A percentile compares a stretch with the other conserved stretches of the same genome.
Conservation (phyloP, 345 rosid species). For the Gossypium australe region DNA sequence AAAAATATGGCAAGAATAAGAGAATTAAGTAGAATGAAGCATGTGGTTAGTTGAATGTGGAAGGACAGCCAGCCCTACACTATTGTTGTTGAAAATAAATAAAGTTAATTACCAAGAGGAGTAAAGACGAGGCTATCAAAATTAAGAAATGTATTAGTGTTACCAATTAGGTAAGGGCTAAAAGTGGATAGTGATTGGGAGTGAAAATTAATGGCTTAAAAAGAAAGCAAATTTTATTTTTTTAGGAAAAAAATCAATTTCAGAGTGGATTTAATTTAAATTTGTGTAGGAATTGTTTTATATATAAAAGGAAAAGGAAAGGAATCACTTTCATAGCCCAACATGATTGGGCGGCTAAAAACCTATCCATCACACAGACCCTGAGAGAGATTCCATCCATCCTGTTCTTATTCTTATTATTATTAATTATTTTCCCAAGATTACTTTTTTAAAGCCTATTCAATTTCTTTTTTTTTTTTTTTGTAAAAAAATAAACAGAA, state of each 20-base stretch:
- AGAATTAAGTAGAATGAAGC: no score
- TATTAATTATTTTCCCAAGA: background rate
- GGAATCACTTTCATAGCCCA: background rate
- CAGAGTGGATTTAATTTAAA: background rate
- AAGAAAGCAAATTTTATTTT: background rate
- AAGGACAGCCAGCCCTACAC: no score
- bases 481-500: background rate
- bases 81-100: no score
- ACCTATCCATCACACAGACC: background rate
- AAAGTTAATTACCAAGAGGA: background rate
- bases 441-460: background rate
- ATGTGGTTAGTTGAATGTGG: no score
- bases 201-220: background rate
- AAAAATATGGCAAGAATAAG: no score
- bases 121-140: background rate
- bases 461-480: background rate
- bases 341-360: conserved; percentile 8
- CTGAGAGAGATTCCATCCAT: background rate
- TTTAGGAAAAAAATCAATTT: background rate
- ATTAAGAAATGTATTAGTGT: background rate
- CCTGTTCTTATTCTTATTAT: background rate
- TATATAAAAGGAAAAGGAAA: background rate
- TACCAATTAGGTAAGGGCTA: background rate
- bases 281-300: no score
- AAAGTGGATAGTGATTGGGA: background rate